Base-by-base conservation (phyloP, 495 filamentous ascomycete genomes). In the Jackrogersella multiformis region DNA sequence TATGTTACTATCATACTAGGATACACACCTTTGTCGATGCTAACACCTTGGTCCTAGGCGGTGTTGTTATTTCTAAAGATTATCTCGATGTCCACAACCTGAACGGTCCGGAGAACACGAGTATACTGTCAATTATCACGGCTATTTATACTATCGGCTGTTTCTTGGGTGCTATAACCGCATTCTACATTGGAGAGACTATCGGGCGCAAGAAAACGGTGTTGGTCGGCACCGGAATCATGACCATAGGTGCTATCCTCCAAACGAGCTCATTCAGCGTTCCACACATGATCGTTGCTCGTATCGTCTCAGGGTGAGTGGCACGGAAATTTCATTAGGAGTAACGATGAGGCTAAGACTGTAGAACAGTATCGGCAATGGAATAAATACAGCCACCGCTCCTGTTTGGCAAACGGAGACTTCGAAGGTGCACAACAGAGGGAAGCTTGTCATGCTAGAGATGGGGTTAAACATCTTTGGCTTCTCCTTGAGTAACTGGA, bases 381-480 rank as follows among this genome's bases (percentile, higher is more conserved):
- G 88, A 12, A 81, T 89, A 60, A 89, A 90, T 56, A 88, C 85
- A 0, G 80, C 87, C 1, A 87, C 85, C 9, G 87, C 85, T 1
- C 87, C 88, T 9, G 81, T 88, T 5, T 91, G 86, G 87, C 86
- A 90, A 66, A 83, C 82, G 1, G 87, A 91, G 68, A 88, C 86
- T 0, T 83, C 85, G 0, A 82, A 86, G 59, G 79, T 81, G 0
- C 78, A 79, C 52, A 86, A 83, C 82, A 78, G 87, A 61, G 87
- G 87, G 12, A 84, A 85, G 56, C 73, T 89, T 18, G 84, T 88
- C 16, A 82, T 88, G 41, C 76, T 89, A 10, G 86, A 89, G 57
- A 79, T 88, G 77, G 82, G 84, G 20, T 74, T 87, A 75, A 88
- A 88, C 62, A 85, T 89, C 52, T 81, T 81, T 35, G 85, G 87